phyloP scores from a whole-genome alignment of 495 filamentous ascomycete species.

The Aspergillus heteromorphus region DNA sequence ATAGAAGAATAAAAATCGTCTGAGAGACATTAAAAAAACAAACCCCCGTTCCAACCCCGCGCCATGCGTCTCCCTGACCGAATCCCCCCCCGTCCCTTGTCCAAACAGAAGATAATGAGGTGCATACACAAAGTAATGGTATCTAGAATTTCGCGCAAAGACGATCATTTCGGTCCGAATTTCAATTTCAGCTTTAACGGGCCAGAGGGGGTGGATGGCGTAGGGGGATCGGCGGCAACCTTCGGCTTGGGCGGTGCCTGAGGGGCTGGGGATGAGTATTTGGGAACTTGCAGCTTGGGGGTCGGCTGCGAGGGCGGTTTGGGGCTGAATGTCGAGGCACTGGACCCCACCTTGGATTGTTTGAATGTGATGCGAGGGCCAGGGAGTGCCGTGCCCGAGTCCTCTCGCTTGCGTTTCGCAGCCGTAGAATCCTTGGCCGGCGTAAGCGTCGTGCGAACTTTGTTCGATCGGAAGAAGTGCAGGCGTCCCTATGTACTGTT shows the following conservation, averaged over 20 bases:
- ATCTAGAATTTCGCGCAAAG: constrained; percentile 2
- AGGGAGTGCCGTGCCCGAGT: constrained; percentile 33
- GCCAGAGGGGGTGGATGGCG: constrained; percentile 31
- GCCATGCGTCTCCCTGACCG: constrained; percentile 12
- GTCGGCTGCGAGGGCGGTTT: constrained; percentile 14
- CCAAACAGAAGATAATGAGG: constrained; percentile 11
- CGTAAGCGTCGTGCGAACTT: constrained; percentile 26
- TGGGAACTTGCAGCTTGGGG: constrained; percentile 38
- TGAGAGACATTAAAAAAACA: constrained; percentile 8
- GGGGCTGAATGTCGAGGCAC: constrained; percentile 18
- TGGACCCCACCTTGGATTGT: constrained; percentile 29
- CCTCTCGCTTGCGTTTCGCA: constrained; percentile 42
- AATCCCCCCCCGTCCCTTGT: constrained; percentile 4
- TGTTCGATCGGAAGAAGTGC: constrained; percentile 33
- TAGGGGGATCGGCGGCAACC: constrained; percentile 32
- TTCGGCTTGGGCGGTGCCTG: constrained; percentile 16
- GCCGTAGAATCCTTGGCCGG: constrained; percentile 27
- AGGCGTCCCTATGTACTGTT: constrained; percentile 28
- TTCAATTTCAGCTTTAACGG: constrained; percentile 41
- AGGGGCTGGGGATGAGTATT: constrained; percentile 19
- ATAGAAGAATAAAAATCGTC: constrained; percentile 6
- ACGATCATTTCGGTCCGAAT: constrained; percentile 31
- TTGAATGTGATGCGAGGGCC: constrained; percentile 43
- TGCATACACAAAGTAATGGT: constrained; percentile 16
- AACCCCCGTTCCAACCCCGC: constrained; percentile 13